Evolutionary conservation across 345 rosid species (phyloP).

Genomic region (Arabidopsis suecica): DNA sequence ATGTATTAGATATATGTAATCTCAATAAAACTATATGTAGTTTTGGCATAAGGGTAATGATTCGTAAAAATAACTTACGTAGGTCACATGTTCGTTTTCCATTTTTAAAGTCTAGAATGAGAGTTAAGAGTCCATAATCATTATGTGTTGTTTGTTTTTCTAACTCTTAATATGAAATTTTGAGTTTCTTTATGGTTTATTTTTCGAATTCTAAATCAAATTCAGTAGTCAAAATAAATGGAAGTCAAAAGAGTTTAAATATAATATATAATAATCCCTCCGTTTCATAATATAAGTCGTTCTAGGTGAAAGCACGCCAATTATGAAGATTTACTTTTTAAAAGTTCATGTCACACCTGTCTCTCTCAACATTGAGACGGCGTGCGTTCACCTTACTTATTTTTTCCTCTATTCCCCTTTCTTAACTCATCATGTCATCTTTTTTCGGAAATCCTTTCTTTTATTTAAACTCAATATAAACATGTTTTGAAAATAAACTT

Average conservation of each 20-base stretch:
- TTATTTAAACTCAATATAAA: too few species aligned
- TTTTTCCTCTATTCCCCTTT: too few species aligned
- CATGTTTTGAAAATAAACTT: too few species aligned
- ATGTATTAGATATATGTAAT: slow-evolving; percentile 29
- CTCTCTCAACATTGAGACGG: too few species aligned
- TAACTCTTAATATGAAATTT: slow-evolving; percentile 15
- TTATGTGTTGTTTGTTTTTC: slow-evolving; percentile 19
- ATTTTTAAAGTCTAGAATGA: background rate
- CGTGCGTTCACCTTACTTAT: too few species aligned
- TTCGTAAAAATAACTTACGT: background rate
- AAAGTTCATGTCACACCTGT: too few species aligned
- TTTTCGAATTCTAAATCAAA: background rate
- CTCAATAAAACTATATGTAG: slow-evolving; percentile 37
- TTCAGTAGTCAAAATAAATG: background rate
- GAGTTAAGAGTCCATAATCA: slow-evolving; percentile 3
- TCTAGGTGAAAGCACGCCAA: too few species aligned
- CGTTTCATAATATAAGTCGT: too few species aligned
- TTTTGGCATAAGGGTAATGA: slow-evolving; percentile 3
- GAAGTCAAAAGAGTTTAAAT: background rate
- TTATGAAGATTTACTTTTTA: too few species aligned
- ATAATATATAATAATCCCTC: too few species aligned
- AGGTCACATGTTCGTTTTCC: background rate
- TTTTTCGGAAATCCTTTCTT: too few species aligned
- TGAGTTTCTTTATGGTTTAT: background rate
- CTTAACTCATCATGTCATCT: too few species aligned